Base-by-base conservation (phyloP, 352 stramenopile species). In the Pythium insidiosum region DNA sequence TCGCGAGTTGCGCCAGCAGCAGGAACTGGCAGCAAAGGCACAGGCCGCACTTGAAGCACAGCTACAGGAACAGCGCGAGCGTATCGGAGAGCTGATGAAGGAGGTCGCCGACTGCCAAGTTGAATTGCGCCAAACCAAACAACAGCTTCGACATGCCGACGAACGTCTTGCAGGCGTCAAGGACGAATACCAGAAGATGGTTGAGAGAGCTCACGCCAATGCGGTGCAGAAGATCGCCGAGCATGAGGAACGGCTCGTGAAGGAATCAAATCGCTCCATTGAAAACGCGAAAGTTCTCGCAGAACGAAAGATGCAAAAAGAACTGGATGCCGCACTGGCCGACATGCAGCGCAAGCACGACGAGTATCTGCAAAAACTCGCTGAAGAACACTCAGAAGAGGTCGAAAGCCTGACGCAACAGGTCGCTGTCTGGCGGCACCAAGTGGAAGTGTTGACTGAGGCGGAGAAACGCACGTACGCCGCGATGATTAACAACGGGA, bases 401-500 rank as follows among this genome's bases (percentile, higher is more conserved):
- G 71, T 88, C 9, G 79, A 91, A 46, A 83, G 75, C 48, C 46
- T 91, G 5, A 79, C 70, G 56, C 79, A 91, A 43, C 79, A 91
- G 53, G 70, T 91, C 30, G 72, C 70, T 0, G 72, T 91, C 44
- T 91, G 79, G 79, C 72, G 78, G 16, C 79, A 91, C 38, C 79
- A 91, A 44, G 79, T 91, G 9, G 79, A 91, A 53, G 79, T 91
- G 29, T 45, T 91, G 3, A 91, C 79, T 2, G 79, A 91, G 33
- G 73, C 77, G 1, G 79, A 91, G 51, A 83, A 81, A 56, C 75
- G 79, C 21, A 87, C 84, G 43, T 88, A 87, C 16, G 67, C 66
- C 21, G 61, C 73, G 24, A 63, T 84, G 52, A 59, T 82, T 34
- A 68, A 71, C 57, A 75, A 68, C 22, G 73, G 73, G 13, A 63